Evolutionary conservation across 2,329 filamentous ascomycete species (phyloP).

Genomic region (Thelonectria blattea): DNA sequence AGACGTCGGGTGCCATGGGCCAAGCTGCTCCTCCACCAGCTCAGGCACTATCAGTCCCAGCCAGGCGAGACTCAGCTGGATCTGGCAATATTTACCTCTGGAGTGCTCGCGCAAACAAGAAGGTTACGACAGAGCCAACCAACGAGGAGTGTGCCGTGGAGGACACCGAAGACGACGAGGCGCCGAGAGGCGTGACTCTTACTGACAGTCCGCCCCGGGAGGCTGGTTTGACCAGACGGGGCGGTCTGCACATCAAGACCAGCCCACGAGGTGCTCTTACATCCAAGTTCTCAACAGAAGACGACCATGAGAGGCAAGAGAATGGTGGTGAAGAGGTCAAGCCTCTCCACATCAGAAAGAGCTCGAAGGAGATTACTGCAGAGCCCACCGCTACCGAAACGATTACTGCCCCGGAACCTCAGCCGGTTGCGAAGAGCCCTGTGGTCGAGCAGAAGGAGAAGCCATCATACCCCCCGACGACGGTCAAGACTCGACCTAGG

Average conservation of each 20-base stretch:
- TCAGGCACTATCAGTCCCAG: slow-evolving; percentile 36
- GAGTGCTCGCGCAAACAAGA: slow-evolving; percentile 34
- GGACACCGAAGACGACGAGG: slow-evolving; percentile 29
- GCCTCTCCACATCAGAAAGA: slow-evolving; percentile 8
- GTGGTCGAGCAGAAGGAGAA: slow-evolving; percentile 18
- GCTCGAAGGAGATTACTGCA: not conserved
- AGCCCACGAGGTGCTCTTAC: slow-evolving; percentile 1
- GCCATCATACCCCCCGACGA: slow-evolving; percentile 15
- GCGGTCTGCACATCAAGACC: slow-evolving; percentile 30
- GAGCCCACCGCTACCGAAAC: not conserved
- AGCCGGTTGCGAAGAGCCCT: not conserved
- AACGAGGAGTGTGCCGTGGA: slow-evolving; percentile 35
- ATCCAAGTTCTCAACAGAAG: slow-evolving; percentile 2
- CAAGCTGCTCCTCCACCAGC: slow-evolving; percentile 39
- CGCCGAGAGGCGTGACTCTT: slow-evolving; percentile 20
- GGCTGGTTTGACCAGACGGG: slow-evolving; percentile 28
- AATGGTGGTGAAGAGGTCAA: not conserved
- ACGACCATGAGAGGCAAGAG: not conserved
- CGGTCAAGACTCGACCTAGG: slow-evolving; percentile 17
- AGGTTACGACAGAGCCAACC: slow-evolving; percentile 10
- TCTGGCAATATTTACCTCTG: slow-evolving; percentile 41
- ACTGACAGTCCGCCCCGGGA: slow-evolving; percentile 28
- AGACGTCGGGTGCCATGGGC: slow-evolving; percentile 36
- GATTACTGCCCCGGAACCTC: not conserved
- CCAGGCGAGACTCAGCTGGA: slow-evolving; percentile 41